Percentiles rank a stretch among this genome's conserved stretches.
phyloP scores from a whole-genome alignment of 768 basidiomycete genomes.

The Rhizopogon vulgaris region DNA sequence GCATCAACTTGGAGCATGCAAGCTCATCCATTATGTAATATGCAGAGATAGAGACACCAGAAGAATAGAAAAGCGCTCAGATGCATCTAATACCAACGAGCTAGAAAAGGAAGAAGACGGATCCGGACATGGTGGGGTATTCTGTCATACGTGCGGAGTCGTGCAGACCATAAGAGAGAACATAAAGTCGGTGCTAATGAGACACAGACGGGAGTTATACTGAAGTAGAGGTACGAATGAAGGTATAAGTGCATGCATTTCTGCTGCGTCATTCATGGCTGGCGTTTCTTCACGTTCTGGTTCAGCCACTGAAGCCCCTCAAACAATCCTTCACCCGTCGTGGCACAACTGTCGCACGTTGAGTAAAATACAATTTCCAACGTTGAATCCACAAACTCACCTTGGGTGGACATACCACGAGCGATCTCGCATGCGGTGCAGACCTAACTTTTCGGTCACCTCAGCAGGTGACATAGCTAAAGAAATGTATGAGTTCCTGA shows the following conservation, averaged over 20 bases:
- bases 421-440: constrained; percentile 93
- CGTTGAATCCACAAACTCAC: constrained; percentile 35
- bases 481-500: not conserved
- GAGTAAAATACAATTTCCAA: constrained; percentile 1
- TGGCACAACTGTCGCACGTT: constrained; percentile 65
- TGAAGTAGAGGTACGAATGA: constrained; percentile 20
- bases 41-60: not conserved
- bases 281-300: constrained; percentile 93
- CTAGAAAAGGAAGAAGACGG: constrained; percentile 9
- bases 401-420: constrained; percentile 99
- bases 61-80: not conserved
- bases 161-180: constrained; percentile 30
- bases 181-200: constrained; percentile 28
- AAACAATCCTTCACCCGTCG: constrained; percentile 93
- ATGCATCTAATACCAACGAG: constrained; percentile 2
- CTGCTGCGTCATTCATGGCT: constrained; percentile 41
- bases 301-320: constrained; percentile 97
- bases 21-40: no score
- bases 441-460: constrained; percentile 93
- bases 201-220: constrained; percentile 15
- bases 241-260: constrained; percentile 16
- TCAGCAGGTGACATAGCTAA: constrained; percentile 97
- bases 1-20: no score
- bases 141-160: constrained; percentile 31
- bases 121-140: constrained; percentile 25